These are phyloP conservation scores for Suillus weaverae DNA, from an alignment of 768 basidiomycete species.

Conservation along the genomic window DNA sequence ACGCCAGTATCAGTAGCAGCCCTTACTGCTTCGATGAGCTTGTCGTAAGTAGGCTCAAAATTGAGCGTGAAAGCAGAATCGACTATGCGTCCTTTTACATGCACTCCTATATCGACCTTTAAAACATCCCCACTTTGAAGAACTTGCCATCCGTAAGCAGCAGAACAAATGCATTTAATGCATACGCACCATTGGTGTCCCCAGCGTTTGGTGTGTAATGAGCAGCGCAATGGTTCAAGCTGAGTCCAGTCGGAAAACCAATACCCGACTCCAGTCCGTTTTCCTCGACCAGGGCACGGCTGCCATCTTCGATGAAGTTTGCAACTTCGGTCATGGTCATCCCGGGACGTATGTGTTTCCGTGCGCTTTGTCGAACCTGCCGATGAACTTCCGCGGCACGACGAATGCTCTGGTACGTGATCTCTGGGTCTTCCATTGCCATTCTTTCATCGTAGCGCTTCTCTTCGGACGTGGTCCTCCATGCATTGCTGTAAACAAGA, in stretches of 20 bases:
- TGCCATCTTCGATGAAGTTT: conserved; percentile 89
- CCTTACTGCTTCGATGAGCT: conserved; percentile 84
- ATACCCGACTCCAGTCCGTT: conserved; percentile 82
- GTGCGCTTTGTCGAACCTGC: conserved; percentile 81
- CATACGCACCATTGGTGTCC: conserved; percentile 69
- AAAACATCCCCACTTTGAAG: conserved; percentile 82
- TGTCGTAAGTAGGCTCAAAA: conserved; percentile 89
- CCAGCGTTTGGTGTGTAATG: conserved; percentile 97
- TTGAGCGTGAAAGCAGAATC: conserved; percentile 96
- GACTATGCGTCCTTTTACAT: conserved; percentile 91
- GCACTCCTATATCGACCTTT: conserved; percentile 97
- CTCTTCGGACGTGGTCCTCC: conserved; percentile 89
- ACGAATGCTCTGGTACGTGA: conserved; percentile 87
- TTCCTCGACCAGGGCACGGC: conserved; percentile 89
- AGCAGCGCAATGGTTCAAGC: conserved; percentile 91
- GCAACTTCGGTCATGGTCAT: conserved; percentile 95
- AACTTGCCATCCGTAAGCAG: conserved; percentile 47
- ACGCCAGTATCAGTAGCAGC: conserved; percentile 94
- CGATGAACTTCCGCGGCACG: conserved; percentile 95
- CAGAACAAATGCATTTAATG: conserved; percentile 1
- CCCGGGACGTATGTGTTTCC: conserved; percentile 84
- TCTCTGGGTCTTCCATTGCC: conserved; percentile 75
- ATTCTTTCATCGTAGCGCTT: conserved; percentile 79
- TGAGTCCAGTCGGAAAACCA: conserved; percentile 96
- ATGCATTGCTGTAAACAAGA: conserved; percentile 65